phyloP scores from a whole-genome alignment of 352 stramenopile species.

The Phytophthora europaea region DNA sequence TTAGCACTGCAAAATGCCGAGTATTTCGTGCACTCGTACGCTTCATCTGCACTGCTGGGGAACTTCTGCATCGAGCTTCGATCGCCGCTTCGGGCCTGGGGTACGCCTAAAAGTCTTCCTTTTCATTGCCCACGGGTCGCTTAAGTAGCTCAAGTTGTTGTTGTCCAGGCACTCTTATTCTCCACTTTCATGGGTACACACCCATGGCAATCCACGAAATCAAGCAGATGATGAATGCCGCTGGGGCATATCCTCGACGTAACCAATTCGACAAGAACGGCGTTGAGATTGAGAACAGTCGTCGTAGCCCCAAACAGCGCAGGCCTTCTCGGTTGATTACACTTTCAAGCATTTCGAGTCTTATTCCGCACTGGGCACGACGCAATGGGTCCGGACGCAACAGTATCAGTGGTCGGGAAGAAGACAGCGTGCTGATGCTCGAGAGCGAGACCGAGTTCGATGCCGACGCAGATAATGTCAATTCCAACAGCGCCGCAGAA shows the following conservation, averaged over 20 bases:
- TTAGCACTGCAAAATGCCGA: constrained; percentile 71
- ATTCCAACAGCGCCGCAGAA: constrained; percentile 12
- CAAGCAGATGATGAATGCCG: constrained; percentile 62
- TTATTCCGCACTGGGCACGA: constrained; percentile 44
- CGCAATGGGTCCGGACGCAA: constrained; percentile 45
- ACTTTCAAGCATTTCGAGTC: constrained; percentile 44
- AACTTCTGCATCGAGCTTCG: constrained; percentile 85
- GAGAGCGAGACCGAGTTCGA: constrained; percentile 30
- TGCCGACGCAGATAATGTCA: constrained; percentile 12
- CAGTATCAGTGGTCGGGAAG: constrained; percentile 53
- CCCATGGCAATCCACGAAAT: constrained; percentile 54
- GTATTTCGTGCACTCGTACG: constrained; percentile 82
- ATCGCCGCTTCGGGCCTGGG: constrained; percentile 69
- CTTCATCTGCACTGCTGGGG: constrained; percentile 58
- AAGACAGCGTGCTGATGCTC: constrained; percentile 42
- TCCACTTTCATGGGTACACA: constrained; percentile 78
- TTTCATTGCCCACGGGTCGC: background rate
- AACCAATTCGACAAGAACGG: constrained; percentile 31
- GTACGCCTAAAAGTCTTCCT: constrained; percentile 27
- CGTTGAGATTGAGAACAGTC: constrained; percentile 27
- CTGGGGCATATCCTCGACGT: constrained; percentile 46
- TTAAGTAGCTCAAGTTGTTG: background rate
- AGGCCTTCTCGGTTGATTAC: constrained; percentile 44
- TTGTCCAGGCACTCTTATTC: constrained; percentile 67
- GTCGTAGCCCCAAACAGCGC: constrained; percentile 14